Evolutionary conservation across 176 grass and related monocot species (phyloP).

Genomic region (Avena eriantha): DNA sequence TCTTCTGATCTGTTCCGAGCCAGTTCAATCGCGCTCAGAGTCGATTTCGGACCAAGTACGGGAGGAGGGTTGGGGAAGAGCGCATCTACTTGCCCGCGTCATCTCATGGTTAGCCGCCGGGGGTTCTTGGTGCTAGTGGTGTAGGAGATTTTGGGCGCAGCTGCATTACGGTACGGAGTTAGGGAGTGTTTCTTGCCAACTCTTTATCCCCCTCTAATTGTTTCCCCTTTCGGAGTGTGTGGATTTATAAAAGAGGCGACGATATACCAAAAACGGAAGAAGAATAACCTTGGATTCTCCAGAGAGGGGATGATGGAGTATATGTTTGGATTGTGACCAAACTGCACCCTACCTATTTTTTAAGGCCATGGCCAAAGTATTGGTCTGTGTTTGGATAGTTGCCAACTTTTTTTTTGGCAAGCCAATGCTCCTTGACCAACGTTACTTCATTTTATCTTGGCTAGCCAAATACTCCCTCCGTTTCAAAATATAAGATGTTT

Average conservation of each 20-base stretch:
- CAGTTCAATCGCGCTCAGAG: neutral
- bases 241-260: neutral
- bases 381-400: neutral
- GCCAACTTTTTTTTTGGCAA: neutral
- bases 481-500: too few relatives aligned
- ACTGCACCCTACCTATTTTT: neutral
- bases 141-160: constrained; percentile 24
- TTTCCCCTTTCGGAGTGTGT: neutral
- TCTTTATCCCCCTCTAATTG: neutral
- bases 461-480: too few relatives aligned
- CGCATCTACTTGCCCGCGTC: neutral
- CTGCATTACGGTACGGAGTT: neutral
- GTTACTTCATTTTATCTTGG: too few relatives aligned
- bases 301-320: neutral
- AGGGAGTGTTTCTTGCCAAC: neutral
- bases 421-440: neutral
- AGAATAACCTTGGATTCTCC: too few relatives aligned
- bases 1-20: neutral
- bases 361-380: neutral
- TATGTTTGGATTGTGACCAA: neutral
- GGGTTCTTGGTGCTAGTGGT: neutral
- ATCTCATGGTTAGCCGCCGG: neutral
- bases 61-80: neutral
- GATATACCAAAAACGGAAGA: neutral
- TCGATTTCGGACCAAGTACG: constrained; percentile 6